Evolutionary conservation across 345 rosid species (phyloP), one percentile per base, ranked within the genome.

Genomic region (Heritiera fomes): DNA sequence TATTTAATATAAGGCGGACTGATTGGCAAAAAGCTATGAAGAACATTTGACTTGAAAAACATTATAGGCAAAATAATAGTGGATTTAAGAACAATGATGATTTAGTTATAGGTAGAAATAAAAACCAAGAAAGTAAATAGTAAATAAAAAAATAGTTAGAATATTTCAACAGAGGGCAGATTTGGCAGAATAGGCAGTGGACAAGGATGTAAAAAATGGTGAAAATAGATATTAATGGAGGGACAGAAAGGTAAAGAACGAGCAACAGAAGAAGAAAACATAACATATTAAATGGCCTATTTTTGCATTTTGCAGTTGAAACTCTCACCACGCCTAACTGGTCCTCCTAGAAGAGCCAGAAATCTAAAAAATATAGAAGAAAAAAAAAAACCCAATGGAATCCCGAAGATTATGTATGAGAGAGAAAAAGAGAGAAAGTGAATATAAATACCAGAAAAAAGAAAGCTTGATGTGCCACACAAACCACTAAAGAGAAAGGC

Each of bases 361-460:
- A 49, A 66, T 74, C 59, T 40, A 14, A 49, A 30, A 23, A 20
- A 20, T 18, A 34, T 7, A 59, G 9, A 45, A 34, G 1, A 62
- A 72, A 41, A 47, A 43, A 28, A 68, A 18, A 56, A n/a, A 7
- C 17, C 56, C 28, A 61, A 41, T 28, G 79, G 52, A 60, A 45
- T 77, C 80, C 55, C 55, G 41, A 7, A 40, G 47, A 71, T 76
- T 64, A 59, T 76, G 34, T 59, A 41, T 3, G 70, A 52, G 23
- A 58, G 59, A 73, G 55, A 73, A 72, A 28, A 58, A 47, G 12
- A 62, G 76, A 68, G 68, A 77, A 30, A 74, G 71, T 15, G 66
- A 43, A 71, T 41, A 70, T 70, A 80, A 75, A 70, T 60, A 76
- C 71, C 59, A 49, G 60, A 55, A 77, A 77, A 81, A 77, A 59